Evolutionary conservation across 2,329 filamentous ascomycete genomes (phyloP), one percentile per base, ranked within the genome.

Genomic region (Cladosporium cucumerinum): DNA sequence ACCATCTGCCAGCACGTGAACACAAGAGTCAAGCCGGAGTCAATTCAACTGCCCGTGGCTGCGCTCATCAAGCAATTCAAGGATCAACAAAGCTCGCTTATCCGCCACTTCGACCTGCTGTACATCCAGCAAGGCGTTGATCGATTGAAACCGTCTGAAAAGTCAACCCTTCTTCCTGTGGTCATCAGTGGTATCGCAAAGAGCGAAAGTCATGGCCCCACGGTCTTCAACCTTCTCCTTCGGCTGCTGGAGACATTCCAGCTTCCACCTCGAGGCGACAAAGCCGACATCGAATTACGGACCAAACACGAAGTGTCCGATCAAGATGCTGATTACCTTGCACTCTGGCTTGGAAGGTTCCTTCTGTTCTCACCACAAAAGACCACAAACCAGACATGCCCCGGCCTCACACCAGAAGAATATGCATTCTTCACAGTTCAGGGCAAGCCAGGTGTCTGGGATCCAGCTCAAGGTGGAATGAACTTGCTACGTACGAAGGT

Each of bases 31-130:
- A 84, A 87, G 74, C 79, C 84, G 69, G 79, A 81, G 74, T 82
- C 83, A 10, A 87, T 97, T 68, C 84, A 93, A 62, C 82, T 99
- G 6, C 95, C 95, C 0, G 93, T 98, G 14, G 85, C 87, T n/a
- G 87, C 88, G 18, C 83, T 99, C 21, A 78, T 98, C 63, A 89
- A 93, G 70, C 95, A 98, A 76, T 97, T 96, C 82, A 96, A 96
- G 77, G 86, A 91, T 25, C 87, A 86, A 43, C 68, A 87, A 46
- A 89, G 88, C 14, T 82, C 88, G 0, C 82, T 97, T 43, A 87
- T 99, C 69, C 89, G 92, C 68, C 91, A 96, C 74, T 90, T 97
- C 71, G 93, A 98, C 77, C 81, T 98, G 48, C 84, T 90, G 21
- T 97, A 96, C 74, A 90, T 97, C 43, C 91, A 96, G 73, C 92